These are phyloP conservation scores for Bryum argenteum DNA, from an alignment of 225 moss, liverwort and hornwort species.

Conservation along the genomic window DNA sequence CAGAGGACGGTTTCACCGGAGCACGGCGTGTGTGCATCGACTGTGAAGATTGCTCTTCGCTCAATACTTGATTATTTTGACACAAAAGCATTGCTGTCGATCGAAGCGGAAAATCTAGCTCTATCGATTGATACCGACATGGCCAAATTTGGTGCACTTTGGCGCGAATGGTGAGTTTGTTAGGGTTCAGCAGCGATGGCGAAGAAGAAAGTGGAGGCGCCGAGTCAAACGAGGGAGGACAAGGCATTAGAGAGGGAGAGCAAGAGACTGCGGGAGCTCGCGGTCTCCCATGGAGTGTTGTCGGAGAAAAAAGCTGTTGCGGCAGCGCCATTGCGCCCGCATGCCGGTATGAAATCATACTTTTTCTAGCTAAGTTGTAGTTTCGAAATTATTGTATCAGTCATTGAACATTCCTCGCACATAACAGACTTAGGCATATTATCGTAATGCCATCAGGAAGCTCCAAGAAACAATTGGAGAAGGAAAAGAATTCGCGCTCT, in stretches of 20 bases:
- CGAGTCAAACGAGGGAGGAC: conserved; percentile 57
- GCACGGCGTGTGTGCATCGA: not conserved
- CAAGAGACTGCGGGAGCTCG: conserved; percentile 77
- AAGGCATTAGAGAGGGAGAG: conserved; percentile 51
- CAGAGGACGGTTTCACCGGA: not conserved
- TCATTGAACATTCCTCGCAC: not conserved
- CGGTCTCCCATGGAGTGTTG: conserved; percentile 64
- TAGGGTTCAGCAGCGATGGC: conserved; percentile 55
- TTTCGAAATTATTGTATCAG: not conserved
- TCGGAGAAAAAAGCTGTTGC: conserved; percentile 59
- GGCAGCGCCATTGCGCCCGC: conserved; percentile 50
- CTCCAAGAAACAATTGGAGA: not conserved
- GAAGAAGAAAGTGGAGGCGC: conserved; percentile 58
- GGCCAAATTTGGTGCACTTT: conserved; percentile 1
- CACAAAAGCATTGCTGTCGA: not conserved
- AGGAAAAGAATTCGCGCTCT: not conserved
- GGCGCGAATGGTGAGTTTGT: not conserved
- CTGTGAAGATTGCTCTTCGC: not conserved
- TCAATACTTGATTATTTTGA: not conserved
- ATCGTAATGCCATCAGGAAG: not conserved
- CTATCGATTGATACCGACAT: conserved; percentile 13
- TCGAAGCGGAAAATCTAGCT: no score
- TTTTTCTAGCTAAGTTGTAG: not conserved
- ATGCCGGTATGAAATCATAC: conserved; percentile 44
- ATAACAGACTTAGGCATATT: not conserved